Base-by-base conservation (phyloP, 2,329 filamentous ascomycete species). In the Fusarium lyarnte region DNA sequence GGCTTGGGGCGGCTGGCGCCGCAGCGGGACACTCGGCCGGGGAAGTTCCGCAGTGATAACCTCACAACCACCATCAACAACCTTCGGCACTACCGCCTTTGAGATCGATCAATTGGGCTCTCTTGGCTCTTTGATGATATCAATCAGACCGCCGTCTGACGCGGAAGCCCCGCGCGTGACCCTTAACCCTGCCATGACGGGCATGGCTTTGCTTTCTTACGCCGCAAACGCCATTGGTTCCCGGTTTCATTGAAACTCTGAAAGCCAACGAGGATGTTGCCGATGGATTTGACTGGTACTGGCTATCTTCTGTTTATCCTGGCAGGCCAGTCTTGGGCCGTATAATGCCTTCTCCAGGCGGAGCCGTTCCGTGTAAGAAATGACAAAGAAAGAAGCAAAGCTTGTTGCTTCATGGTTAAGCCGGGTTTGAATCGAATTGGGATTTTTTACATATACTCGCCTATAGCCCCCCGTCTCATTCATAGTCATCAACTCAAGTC, bases 1-100 rank as follows among this genome's bases (percentile, higher is more conserved):
- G 83, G 83, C 81, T 85, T 83, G 64, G 74, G 58, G 72, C 83
- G 83, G 83, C 73, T 83, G 75, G 75, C 75, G 73, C 76, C 76
- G 79, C 78, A 74, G 65, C 68, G 66, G 72, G 76, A 73, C 66
- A 42, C 54, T 65, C 69, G 63, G 74, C 76, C 76, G 78, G 78
- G 68, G 62, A 55, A 58, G 72, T 80, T 80, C 78, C 78, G 78
- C 78, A 58, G 58, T 62, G 53, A 61, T 73, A 74, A 43, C 72
- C 46, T 76, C 66, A 65, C 75, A 72, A 70, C 69, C 49, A 49
- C 41, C 53, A 71, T 47, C 61, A 69, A 64, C 69, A 62, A 54
- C 61, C 57, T 73, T 75, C 74, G 75, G 72, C 75, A 69, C 76
- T 75, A 75, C 73, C 58, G 63, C 62, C 59, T 58, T 64, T 61